These are phyloP conservation scores for Berberis vulgaris DNA, from an alignment of 164 flowering plant genomes.

Conservation along the genomic window DNA sequence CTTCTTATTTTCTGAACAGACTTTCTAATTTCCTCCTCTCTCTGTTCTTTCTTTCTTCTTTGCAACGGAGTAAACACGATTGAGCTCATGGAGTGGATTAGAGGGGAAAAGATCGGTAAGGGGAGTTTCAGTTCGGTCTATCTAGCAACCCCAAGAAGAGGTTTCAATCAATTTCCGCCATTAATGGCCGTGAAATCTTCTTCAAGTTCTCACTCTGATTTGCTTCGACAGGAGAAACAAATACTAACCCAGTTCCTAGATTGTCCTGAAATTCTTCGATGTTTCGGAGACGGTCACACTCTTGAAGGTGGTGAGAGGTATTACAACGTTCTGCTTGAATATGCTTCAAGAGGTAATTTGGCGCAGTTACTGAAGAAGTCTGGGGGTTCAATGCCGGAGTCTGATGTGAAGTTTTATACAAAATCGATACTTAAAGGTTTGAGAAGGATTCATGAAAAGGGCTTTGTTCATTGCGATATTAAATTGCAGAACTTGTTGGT, in stretches of 20 bases:
- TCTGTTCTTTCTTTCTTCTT: not conserved
- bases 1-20: too few species aligned
- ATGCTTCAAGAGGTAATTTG: constrained; percentile 44
- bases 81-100: constrained; percentile 55
- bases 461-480: constrained; percentile 74
- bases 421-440: constrained; percentile 41
- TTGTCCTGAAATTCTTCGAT: constrained; percentile 35
- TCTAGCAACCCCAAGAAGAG: constrained; percentile 21
- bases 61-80: not conserved
- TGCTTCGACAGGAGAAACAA: constrained; percentile 34
- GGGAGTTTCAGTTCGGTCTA: constrained; percentile 50
- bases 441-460: constrained; percentile 31
- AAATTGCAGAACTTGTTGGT: constrained; percentile 54
- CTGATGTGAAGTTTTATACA: constrained; percentile 31
- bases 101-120: constrained; percentile 43
- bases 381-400: constrained; percentile 32
- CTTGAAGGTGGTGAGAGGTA: constrained; percentile 28
- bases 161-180: constrained; percentile 3
- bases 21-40: too few species aligned
- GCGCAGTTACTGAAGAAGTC: constrained; percentile 24
- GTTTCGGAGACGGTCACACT: constrained; percentile 33
- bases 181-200: constrained; percentile 57
- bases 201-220: constrained; percentile 9
- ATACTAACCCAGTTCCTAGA: constrained; percentile 22
- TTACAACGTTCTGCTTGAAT: constrained; percentile 56